Percentiles rank a stretch among this genome's conserved stretches.
Conservation (phyloP, 1,284 basidiomycete genomes). For the Laetiporus sulphureus region DNA sequence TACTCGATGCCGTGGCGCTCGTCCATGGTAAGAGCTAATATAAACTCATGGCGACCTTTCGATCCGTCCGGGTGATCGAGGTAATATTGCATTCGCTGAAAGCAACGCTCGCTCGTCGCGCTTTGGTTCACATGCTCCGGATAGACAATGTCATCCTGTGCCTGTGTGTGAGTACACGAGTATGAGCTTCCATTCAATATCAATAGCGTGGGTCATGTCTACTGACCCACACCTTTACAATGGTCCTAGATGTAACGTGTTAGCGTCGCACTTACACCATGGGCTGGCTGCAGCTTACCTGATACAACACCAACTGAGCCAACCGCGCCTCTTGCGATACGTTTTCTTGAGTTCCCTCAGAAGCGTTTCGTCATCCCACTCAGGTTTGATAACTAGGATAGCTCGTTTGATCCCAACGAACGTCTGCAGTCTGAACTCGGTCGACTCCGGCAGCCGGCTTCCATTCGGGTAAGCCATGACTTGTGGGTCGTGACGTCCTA, state of each 20-base stretch:
- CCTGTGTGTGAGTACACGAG: no score
- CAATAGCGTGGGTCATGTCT: no score
- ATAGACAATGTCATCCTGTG: no score
- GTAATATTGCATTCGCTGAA: constrained; percentile 17
- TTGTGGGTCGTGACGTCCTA: no score
- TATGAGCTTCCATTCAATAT: no score
- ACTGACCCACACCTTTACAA: no score
- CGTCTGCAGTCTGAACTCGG: constrained; percentile 15
- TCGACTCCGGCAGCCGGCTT: constrained; percentile 13
- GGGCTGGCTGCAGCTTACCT: constrained; percentile 15
- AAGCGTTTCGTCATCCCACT: constrained; percentile 17
- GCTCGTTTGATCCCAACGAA: constrained; percentile 11
- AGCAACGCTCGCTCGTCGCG: constrained; percentile 13
- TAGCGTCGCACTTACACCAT: no score
- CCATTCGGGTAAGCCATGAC: no score
- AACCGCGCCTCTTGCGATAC: constrained; percentile 14
- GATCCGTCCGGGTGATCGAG: constrained; percentile 16
- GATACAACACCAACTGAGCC: constrained; percentile 17
- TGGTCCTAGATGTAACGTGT: no score
- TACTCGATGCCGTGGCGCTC: constrained; percentile 17
- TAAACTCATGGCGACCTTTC: constrained; percentile 15
- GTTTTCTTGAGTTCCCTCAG: constrained; percentile 10
- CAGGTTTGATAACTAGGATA: constrained; percentile 9
- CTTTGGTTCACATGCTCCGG: constrained; percentile 12
- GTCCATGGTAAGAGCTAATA: constrained; percentile 15